Percentiles rank a stretch among this genome's conserved stretches.
Evolutionary conservation across 116 monocot species (phyloP).

Genomic region (Posidonia oceanica): DNA sequence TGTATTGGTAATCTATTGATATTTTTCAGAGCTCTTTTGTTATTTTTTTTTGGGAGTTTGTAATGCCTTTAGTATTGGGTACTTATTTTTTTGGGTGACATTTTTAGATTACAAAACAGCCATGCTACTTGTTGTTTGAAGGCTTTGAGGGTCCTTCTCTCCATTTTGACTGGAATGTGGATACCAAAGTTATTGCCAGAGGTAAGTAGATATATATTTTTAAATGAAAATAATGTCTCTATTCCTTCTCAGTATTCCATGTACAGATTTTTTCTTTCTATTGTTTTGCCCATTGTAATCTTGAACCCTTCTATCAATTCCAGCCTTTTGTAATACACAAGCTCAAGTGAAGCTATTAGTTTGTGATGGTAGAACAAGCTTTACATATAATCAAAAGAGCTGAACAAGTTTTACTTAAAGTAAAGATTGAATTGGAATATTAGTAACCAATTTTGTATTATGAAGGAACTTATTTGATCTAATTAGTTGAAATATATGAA

Average conservation of each 20-base stretch:
- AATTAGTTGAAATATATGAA: too few relatives aligned
- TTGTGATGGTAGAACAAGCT: too few relatives aligned
- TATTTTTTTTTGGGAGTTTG: neutral
- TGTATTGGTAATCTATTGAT: neutral
- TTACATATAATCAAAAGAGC: too few relatives aligned
- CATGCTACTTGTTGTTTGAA: slow-evolving; percentile 7
- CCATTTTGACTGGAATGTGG: slow-evolving; percentile 2
- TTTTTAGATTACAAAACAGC: slow-evolving; percentile 5
- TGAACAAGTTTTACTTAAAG: too few relatives aligned
- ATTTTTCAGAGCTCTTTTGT: neutral
- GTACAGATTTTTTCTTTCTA: neutral
- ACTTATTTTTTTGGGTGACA: neutral
- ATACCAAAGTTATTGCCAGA: neutral
- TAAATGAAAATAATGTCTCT: neutral
- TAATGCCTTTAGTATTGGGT: neutral
- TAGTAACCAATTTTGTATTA: too few relatives aligned
- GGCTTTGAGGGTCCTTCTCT: neutral
- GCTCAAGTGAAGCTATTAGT: too few relatives aligned
- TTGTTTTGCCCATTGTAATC: neutral
- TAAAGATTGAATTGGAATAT: too few relatives aligned
- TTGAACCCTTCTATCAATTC: too few relatives aligned
- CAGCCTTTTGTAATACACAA: too few relatives aligned
- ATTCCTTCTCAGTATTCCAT: neutral
- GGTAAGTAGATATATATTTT: neutral
- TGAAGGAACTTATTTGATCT: too few relatives aligned